Conservation (phyloP, 345 rosid species). For the Syzygium aromaticum region DNA sequence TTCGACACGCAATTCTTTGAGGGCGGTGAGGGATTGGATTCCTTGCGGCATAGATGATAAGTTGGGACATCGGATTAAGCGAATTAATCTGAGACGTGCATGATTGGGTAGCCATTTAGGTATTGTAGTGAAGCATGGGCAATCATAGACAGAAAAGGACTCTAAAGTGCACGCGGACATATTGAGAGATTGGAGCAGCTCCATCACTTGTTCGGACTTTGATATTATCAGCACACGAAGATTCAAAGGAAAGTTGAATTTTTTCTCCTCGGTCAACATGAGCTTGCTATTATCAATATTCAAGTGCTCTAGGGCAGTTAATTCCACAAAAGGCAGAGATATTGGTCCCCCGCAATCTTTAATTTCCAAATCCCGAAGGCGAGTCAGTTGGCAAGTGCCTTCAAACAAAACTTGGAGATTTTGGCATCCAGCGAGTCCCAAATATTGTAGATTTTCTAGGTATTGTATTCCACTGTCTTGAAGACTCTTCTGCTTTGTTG, state of each 20-base stretch:
- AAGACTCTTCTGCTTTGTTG: too few species aligned
- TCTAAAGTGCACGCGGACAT: fast-evolving
- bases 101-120: fast-evolving
- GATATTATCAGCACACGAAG: background rate
- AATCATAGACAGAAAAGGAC: fast-evolving
- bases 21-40: background rate
- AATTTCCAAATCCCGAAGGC: too few species aligned
- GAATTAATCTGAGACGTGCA: fast-evolving
- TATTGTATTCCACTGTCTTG: too few species aligned
- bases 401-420: too few species aligned
- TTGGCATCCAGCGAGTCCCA: too few species aligned
- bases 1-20: background rate
- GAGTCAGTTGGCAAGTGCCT: too few species aligned
- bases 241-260: background rate
- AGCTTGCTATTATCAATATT: background rate
- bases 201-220: background rate
- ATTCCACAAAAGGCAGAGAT: too few species aligned
- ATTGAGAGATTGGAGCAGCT: background rate
- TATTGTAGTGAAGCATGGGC: fast-evolving
- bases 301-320: background rate
- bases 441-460: too few species aligned
- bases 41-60: background rate
- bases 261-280: background rate
- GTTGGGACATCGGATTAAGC: background rate
- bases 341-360: too few species aligned